Evolutionary conservation across 192 early-diverging fungal genomes (phyloP).

Genomic region (Diversispora eburnea): DNA sequence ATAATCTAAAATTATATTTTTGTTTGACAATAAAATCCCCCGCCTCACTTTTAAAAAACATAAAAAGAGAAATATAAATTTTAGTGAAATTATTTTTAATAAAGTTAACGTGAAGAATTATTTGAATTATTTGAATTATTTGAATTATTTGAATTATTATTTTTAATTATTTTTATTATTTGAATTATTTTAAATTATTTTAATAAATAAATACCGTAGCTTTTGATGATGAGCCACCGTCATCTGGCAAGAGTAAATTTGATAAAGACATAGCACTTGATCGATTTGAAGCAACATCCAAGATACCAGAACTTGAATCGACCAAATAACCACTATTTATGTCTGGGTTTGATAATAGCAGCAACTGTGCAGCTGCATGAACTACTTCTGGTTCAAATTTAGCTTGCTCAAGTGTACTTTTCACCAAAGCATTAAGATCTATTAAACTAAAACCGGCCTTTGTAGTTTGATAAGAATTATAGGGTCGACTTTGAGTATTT

Average conservation of each 20-base stretch:
- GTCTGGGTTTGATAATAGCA: constrained; percentile 6
- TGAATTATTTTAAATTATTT: neutral
- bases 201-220: constrained; percentile 11
- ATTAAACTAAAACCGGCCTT: neutral
- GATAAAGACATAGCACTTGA: constrained; percentile 24
- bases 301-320: neutral
- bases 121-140: too few relatives aligned
- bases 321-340: constrained; percentile 11
- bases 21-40: too few relatives aligned
- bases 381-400: constrained; percentile 28
- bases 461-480: neutral
- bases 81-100: too few relatives aligned
- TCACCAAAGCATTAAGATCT: constrained; percentile 20
- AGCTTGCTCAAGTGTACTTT: constrained; percentile 7
- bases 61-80: too few relatives aligned
- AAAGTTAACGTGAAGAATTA: too few relatives aligned
- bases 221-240: constrained; percentile 14
- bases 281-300: constrained; percentile 6
- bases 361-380: constrained; percentile 12
- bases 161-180: neutral
- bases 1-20: too few relatives aligned
- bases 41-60: too few relatives aligned
- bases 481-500: neutral
- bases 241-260: constrained; percentile 21
- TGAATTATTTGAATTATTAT: too few relatives aligned